A percentile compares a stretch with the other conserved stretches of the same genome.
phyloP scores from a whole-genome alignment of 2,329 filamentous ascomycete genomes.

The Exserohilum rostratum region DNA sequence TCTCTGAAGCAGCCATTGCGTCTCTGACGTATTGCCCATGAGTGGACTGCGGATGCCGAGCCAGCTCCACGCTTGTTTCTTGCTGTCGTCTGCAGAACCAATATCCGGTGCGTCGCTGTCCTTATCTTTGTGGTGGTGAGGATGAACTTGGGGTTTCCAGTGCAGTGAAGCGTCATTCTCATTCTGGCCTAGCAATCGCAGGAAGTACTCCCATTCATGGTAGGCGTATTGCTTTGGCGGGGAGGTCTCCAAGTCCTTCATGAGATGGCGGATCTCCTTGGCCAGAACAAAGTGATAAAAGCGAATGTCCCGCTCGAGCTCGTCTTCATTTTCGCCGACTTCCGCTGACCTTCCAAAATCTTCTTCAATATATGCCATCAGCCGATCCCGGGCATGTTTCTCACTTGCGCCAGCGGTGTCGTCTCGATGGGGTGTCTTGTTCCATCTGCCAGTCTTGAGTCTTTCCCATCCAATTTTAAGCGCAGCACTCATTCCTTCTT shows the following conservation, averaged over 20 bases:
- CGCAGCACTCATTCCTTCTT: conserved; percentile 49
- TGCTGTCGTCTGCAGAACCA: conserved; percentile 39
- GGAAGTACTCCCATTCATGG: conserved; percentile 49
- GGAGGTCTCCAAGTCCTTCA: conserved; percentile 49
- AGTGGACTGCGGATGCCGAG: conserved; percentile 71
- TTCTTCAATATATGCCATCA: conserved; percentile 49
- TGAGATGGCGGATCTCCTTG: conserved; percentile 52
- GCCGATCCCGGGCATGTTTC: conserved; percentile 34
- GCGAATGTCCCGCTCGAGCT: conserved; percentile 55
- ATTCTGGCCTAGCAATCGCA: conserved; percentile 47
- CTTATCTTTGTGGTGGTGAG: conserved; percentile 17
- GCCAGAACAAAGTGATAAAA: conserved; percentile 59
- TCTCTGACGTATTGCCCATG: conserved; percentile 71
- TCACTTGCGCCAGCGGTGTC: conserved; percentile 13
- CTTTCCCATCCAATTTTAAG: conserved; percentile 38
- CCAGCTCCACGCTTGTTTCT: conserved; percentile 75
- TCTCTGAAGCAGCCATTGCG: conserved; percentile 74
- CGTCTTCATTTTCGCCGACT: conserved; percentile 52
- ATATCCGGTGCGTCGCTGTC: conserved; percentile 35
- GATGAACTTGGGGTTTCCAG: conserved; percentile 33
- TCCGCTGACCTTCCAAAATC: conserved; percentile 51
- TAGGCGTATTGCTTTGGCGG: conserved; percentile 51
- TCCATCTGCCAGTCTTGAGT: conserved; percentile 29
- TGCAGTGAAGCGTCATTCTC: conserved; percentile 50
- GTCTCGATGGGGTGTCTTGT: conserved; percentile 14